phyloP scores from a whole-genome alignment of 2,329 filamentous ascomycete species.

The Scedosporium apiospermum region DNA sequence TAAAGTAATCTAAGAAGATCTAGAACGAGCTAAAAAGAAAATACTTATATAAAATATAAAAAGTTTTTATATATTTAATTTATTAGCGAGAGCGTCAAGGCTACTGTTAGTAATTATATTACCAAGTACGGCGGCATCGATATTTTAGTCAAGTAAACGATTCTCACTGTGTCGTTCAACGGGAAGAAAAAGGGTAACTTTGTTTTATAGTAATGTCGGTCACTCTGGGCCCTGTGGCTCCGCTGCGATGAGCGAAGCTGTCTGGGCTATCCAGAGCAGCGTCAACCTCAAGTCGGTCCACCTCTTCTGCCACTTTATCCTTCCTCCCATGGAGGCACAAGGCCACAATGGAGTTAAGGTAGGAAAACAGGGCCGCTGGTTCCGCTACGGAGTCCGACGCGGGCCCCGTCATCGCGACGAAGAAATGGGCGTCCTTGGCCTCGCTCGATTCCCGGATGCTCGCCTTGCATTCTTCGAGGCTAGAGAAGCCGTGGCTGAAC shows the following conservation, averaged over 20 bases:
- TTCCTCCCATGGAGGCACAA: slow-evolving; percentile 10
- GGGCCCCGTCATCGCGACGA: slow-evolving; percentile 28
- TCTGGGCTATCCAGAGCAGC: slow-evolving; percentile 6
- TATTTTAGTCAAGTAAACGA: not conserved
- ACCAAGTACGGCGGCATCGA: not conserved
- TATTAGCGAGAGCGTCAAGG: not conserved
- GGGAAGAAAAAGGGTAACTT: not conserved
- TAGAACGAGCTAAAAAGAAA: too few species aligned
- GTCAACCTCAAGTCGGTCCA: slow-evolving; percentile 10
- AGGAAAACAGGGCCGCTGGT: slow-evolving; percentile 30
- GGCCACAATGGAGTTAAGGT: slow-evolving; percentile 29
- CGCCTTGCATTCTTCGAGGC: slow-evolving; percentile 12
- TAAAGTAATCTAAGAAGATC: too few species aligned
- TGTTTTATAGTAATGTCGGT: not conserved
- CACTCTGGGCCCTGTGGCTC: not conserved
- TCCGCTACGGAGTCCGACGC: slow-evolving; percentile 16
- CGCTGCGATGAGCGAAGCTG: slow-evolving; percentile 5
- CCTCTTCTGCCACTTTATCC: slow-evolving; percentile 7
- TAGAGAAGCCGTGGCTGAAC: slow-evolving; percentile 15
- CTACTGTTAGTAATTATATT: not conserved
- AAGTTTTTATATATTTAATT: too few species aligned
- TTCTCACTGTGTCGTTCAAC: not conserved
- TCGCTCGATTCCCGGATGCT: slow-evolving; percentile 13
- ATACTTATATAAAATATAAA: too few species aligned
- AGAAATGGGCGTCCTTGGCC: slow-evolving; percentile 29